phyloP scores from a whole-genome alignment of 164 flowering plant genomes.

The Vitis cinerea region DNA sequence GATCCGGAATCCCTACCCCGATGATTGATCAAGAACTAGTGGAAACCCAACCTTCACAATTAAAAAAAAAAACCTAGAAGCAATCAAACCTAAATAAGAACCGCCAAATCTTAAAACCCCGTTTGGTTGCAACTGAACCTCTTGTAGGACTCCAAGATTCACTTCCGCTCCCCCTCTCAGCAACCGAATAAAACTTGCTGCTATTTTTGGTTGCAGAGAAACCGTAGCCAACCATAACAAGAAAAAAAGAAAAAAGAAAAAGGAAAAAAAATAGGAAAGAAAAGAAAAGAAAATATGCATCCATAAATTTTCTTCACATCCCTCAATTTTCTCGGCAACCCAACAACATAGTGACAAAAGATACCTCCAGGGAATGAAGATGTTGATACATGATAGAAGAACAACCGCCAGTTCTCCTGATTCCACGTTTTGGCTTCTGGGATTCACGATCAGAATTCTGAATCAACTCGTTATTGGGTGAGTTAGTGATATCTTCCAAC shows the following conservation, averaged over 20 bases:
- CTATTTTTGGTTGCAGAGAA: too few relatives aligned
- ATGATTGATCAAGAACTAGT: too few relatives aligned
- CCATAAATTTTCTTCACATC: background rate
- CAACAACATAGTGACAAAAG: too few relatives aligned
- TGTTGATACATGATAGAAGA: slow-evolving; percentile 41
- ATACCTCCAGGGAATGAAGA: slow-evolving; percentile 62
- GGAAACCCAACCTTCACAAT: too few relatives aligned
- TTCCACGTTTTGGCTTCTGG: slow-evolving; percentile 15
- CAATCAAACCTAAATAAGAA: too few relatives aligned
- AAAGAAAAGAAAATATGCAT: background rate
- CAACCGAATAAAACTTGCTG: background rate
- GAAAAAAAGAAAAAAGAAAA: background rate
- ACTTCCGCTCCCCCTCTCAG: too few relatives aligned
- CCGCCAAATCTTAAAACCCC: too few relatives aligned
- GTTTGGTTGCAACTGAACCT: too few relatives aligned
- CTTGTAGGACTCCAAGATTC: too few relatives aligned
- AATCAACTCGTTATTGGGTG: slow-evolving; percentile 3
- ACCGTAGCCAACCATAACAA: background rate
- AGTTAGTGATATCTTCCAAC: slow-evolving; percentile 53
- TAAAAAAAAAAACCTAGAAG: too few relatives aligned
- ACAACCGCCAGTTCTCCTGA: slow-evolving; percentile 6
- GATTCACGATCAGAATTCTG: slow-evolving; percentile 5
- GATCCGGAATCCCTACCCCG: too few relatives aligned
- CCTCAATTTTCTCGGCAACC: too few relatives aligned
- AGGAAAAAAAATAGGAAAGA: background rate